Evolutionary conservation across 2,329 filamentous ascomycete species (phyloP), one percentile per base, ranked within the genome.

Genomic region (Ophiosphaerella korrae): DNA sequence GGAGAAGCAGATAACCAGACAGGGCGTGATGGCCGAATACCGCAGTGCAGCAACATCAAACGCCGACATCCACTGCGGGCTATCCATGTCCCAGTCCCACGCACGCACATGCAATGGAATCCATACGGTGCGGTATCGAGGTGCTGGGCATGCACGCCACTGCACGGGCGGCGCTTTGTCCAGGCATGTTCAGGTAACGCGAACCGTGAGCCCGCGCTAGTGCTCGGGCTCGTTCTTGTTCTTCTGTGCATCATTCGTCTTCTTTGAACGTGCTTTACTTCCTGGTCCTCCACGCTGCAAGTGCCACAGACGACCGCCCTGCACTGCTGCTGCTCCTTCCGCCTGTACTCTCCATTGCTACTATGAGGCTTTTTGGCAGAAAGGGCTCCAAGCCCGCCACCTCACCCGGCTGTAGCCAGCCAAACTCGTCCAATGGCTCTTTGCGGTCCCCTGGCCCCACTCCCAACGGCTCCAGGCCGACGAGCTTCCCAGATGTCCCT

Each of bases 401-500:
- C 51, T 65, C 69, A n/a, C 64, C 65, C 45, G 52, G 52, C 53
- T 64, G 68, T 49, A 71, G 70, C 58, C 73, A 74, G 51, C 75
- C 74, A 32, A 74, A 74, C 62, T 70, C 61, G 50, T 77, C 77
- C 54, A 82, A 77, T 65, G 76, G 76, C 51, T 81, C 79, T 9
- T 67, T 82, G 55, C 80, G 76, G 61, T 81, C 80, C 9, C 79
- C 81, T 47, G 74, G 60, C 76, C 80, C 58, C 50, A 70, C 74
- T 42, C 71, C 59, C 64, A 74, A 67, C 66, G 75, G 64, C 66
- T 72, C 70, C 49, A 66, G 70, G 60, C 67, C 66, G 48, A 67
- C 67, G 54, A 68, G 79, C 52, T 82, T 92, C 60, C 86, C 88
- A 62, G 89, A 92, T 74, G 82, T 95, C 66, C 84, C 91, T 58